Base-by-base conservation (phyloP, 164 flowering plant species). In the Vitis riparia region DNA sequence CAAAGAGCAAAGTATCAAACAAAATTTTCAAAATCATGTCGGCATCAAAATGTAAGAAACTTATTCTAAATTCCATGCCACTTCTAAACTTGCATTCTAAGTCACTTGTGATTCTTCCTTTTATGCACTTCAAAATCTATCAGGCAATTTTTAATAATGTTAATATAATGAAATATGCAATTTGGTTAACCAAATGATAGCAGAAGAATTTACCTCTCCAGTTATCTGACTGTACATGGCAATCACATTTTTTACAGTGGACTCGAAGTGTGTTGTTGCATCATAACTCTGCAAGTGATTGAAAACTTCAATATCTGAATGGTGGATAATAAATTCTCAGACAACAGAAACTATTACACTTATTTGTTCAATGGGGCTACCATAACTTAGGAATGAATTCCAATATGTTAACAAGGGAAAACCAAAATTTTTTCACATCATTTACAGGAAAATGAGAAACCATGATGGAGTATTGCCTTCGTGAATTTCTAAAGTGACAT, bases 241-340 rank as follows among this genome's bases (percentile, higher is more conserved):
- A 50, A 93, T 70, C 69, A 91, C 98, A 73, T 91, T 91, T 23
- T 64, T 44, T 23, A 93, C 95, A 3, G 98, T 93, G 56, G 90
- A 76, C 80, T 91, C 97, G 51, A 91, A 91, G 82, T 91, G 97
- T 62, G 94, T 89, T 8, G 91, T 84, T 55, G 91, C 86, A 79
- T 91, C 96, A 75, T 90, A 93, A 64, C 94, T 90, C 97, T 90
- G 91, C 76, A 74, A 77, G 48, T n/a, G 23, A 60, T 57, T 62
- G 48, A 44, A 63, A 37, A 37, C 7, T 6, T 37, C 44, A 37
- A 37, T 37, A 37, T 64, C 62, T 48, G 15, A 62, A 37, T 37
- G 44, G 44, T 37, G 44, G 7, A 0, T 37, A 37, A 37, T 37
- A 37, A 37, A 37, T 37, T 37, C 44, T 37, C 5, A 37, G 44